Evolutionary conservation across 768 basidiomycete genomes (phyloP).

Genomic region (Dioszegia aurantiaca): DNA sequence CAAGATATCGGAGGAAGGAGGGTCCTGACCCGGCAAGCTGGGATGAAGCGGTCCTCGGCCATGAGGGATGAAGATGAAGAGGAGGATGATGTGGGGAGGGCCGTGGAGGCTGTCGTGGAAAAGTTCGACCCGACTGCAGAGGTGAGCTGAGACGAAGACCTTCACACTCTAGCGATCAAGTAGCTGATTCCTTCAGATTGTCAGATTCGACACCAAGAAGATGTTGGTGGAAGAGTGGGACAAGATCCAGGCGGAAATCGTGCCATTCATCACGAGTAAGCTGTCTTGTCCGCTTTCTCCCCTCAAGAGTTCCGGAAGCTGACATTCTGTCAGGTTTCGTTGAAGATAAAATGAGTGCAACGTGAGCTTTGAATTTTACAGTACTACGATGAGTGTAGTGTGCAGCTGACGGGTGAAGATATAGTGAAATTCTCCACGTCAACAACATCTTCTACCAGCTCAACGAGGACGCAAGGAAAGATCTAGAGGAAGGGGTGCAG

Average conservation of each 20-base stretch:
- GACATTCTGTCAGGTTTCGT: not conserved
- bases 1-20: too few species aligned
- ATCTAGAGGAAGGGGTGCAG: slow-evolving; percentile 24
- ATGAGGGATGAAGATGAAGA: not conserved
- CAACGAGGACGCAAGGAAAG: slow-evolving; percentile 16
- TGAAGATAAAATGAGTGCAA: not conserved
- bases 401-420: too few species aligned
- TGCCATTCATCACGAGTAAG: slow-evolving; percentile 17
- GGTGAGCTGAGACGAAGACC: too few species aligned
- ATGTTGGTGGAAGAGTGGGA: slow-evolving; percentile 21
- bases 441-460: slow-evolving; percentile 24
- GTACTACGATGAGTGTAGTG: too few species aligned
- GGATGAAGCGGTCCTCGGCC: not conserved
- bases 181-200: slow-evolving; percentile 14
- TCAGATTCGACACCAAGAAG: slow-evolving; percentile 16
- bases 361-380: too few species aligned
- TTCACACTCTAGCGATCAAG: not conserved
- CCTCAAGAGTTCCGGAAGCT: not conserved
- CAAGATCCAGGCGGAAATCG: slow-evolving; percentile 15
- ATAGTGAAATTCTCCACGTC: too few species aligned
- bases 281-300: not conserved
- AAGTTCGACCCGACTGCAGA: slow-evolving; percentile 13
- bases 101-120: not conserved
- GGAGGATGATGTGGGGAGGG: not conserved
- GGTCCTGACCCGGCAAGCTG: too few species aligned